Conservation (phyloP, 208 protist genomes). For the Leishmania mexicana region DNA sequence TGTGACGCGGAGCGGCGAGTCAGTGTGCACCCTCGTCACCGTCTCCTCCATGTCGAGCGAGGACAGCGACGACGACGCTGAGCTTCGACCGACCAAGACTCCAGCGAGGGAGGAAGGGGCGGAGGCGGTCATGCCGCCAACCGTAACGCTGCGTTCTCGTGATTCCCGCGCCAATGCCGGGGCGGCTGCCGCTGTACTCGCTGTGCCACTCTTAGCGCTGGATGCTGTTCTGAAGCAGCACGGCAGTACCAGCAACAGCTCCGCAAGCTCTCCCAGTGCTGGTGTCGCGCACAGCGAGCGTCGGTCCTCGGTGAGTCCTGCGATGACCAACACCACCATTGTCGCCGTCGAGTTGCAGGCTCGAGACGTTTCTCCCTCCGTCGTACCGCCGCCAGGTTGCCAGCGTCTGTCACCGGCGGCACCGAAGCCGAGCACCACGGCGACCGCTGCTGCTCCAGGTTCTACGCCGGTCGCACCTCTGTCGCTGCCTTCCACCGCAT, state of each 20-base stretch:
- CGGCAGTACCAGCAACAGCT: neutral
- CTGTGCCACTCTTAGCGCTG: slow-evolving; percentile 13
- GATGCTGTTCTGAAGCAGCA: slow-evolving; percentile 14
- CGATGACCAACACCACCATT: neutral
- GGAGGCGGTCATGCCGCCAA: slow-evolving; percentile 16
- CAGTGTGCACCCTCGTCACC: slow-evolving; percentile 38
- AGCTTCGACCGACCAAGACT: neutral
- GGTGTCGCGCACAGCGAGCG: neutral
- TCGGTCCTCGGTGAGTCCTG: neutral
- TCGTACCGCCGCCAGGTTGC: slow-evolving; percentile 14
- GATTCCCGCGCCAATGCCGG: neutral
- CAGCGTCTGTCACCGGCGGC: neutral
- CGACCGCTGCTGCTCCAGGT: neutral
- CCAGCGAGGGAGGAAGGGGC: neutral
- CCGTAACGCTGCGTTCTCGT: slow-evolving; percentile 13
- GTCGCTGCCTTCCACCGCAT: neutral
- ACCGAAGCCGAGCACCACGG: neutral
- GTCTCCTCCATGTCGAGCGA: slow-evolving; percentile 43
- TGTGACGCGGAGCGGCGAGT: slow-evolving; percentile 31
- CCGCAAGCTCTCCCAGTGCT: neutral
- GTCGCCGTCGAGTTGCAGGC: neutral
- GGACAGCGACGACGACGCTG: slow-evolving; percentile 8
- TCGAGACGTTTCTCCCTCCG: slow-evolving; percentile 21
- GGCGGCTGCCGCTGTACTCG: neutral
- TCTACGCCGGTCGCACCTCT: neutral